phyloP scores from a whole-genome alignment of 2,329 filamentous ascomycete genomes.

The Scytalidium sp. region DNA sequence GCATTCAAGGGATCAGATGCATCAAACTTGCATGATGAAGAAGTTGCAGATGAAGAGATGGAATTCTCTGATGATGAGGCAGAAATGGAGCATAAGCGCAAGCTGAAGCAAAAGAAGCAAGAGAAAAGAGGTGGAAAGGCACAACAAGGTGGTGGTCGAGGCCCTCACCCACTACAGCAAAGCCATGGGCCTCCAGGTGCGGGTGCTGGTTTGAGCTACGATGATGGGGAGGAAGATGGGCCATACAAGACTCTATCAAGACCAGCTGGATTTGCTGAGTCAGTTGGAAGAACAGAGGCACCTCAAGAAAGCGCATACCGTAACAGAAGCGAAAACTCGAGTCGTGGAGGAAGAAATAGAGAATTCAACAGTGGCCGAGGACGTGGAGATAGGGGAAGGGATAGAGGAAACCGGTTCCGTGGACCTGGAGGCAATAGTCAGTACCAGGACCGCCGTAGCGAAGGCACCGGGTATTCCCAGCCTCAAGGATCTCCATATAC shows the following conservation, averaged over 20 bases:
- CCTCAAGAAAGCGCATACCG: constrained; percentile 34
- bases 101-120: constrained; percentile 63
- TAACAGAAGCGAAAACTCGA: constrained; percentile 2
- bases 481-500: background rate
- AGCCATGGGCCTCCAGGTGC: constrained; percentile 29
- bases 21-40: constrained; percentile 92
- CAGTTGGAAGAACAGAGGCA: constrained; percentile 38
- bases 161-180: constrained; percentile 29
- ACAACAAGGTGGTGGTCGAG: constrained; percentile 35
- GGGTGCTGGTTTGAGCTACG: constrained; percentile 56
- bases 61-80: constrained; percentile 98
- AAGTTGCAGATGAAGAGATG: constrained; percentile 78
- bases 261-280: constrained; percentile 58
- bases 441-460: constrained; percentile 16
- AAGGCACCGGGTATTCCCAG: constrained; percentile 11
- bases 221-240: constrained; percentile 62
- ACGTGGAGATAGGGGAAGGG: constrained; percentile 17
- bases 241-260: constrained; percentile 70
- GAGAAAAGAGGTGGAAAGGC: constrained; percentile 52
- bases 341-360: constrained; percentile 14
- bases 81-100: constrained; percentile 77
- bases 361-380: constrained; percentile 11
- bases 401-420: constrained; percentile 19
- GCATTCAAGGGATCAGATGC: constrained; percentile 86
- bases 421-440: constrained; percentile 21